A percentile compares a stretch with the other conserved stretches of the same genome.
Evolutionary conservation across 1,139 yeast genomes (phyloP).

Genomic region (Wickerhamomyces sp.): DNA sequence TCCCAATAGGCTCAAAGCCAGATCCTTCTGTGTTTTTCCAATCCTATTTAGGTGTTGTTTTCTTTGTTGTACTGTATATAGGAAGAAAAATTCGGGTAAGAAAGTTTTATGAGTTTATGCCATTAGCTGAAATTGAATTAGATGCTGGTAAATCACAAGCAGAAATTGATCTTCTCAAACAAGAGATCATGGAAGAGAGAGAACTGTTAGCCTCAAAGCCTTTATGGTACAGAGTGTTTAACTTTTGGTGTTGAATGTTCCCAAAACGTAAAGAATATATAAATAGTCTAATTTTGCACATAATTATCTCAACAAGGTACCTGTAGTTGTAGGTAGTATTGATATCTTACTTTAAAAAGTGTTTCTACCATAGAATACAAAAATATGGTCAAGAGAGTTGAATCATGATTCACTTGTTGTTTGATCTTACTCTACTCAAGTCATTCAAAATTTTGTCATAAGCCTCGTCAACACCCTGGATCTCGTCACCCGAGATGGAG

Average conservation of each 20-base stretch:
- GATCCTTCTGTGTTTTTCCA: conserved; percentile 44
- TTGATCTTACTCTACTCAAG: conserved; percentile 57
- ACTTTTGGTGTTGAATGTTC: conserved; percentile 45
- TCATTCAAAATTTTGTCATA: conserved; percentile 68
- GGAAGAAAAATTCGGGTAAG: conserved; percentile 55
- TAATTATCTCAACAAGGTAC: no score
- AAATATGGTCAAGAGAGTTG: no score
- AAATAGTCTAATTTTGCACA: no score
- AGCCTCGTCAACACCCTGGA: conserved; percentile 50
- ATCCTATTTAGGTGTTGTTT: conserved; percentile 37
- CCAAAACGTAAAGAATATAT: no score
- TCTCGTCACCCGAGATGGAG: conserved; percentile 21
- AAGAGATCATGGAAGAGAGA: conserved; percentile 51
- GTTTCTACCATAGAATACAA: no score
- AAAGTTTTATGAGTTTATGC: conserved; percentile 48
- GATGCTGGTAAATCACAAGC: conserved; percentile 72
- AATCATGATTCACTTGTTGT: no score
- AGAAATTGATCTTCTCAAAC: conserved; percentile 62
- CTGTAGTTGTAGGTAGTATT: no score
- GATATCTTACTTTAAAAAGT: no score
- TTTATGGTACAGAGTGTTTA: conserved; percentile 32
- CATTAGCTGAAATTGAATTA: conserved; percentile 55
- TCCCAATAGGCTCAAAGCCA: conserved; percentile 54
- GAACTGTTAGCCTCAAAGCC: conserved; percentile 32
- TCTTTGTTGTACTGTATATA: conserved; percentile 37